phyloP scores from a whole-genome alignment of 1,139 yeast species.

The Candida neerlandica region DNA sequence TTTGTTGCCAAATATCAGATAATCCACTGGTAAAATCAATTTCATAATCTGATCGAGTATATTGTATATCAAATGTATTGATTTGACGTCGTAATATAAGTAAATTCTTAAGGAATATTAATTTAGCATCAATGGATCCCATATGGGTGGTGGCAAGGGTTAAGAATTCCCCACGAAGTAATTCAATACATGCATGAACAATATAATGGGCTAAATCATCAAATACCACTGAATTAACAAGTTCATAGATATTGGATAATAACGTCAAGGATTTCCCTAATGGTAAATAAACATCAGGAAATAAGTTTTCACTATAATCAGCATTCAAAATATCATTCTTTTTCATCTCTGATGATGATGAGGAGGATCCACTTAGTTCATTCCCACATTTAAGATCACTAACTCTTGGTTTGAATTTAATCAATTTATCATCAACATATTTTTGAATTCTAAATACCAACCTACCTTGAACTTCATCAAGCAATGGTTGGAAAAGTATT shows the following conservation, averaged over 20 bases:
- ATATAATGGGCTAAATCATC: constrained; percentile 89
- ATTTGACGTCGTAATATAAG: constrained; percentile 71
- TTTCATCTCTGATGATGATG: constrained; percentile 7
- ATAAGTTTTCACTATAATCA: constrained; percentile 43
- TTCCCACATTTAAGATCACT: constrained; percentile 65
- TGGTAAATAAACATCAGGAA: constrained; percentile 70
- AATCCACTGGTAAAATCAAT: constrained; percentile 79
- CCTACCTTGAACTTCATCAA: constrained; percentile 78
- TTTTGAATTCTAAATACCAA: constrained; percentile 77
- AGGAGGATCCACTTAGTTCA: constrained; percentile 23
- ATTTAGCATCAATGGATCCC: constrained; percentile 57
- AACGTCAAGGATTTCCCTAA: constrained; percentile 69
- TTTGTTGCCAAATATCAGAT: constrained; percentile 54
- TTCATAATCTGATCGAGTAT: constrained; percentile 68
- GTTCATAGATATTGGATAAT: constrained; percentile 76
- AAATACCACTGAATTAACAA: constrained; percentile 74
- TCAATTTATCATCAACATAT: constrained; percentile 67
- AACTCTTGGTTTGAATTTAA: constrained; percentile 64
- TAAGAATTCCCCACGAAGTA: constrained; percentile 58
- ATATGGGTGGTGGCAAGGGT: constrained; percentile 39
- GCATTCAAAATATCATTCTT: constrained; percentile 26
- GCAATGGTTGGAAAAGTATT: constrained; percentile 65
- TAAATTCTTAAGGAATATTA: constrained; percentile 73
- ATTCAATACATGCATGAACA: constrained; percentile 71
- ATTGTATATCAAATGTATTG: constrained; percentile 79